Conservation (phyloP, 106 monocot genomes). For the Agapanthus africanus region DNA sequence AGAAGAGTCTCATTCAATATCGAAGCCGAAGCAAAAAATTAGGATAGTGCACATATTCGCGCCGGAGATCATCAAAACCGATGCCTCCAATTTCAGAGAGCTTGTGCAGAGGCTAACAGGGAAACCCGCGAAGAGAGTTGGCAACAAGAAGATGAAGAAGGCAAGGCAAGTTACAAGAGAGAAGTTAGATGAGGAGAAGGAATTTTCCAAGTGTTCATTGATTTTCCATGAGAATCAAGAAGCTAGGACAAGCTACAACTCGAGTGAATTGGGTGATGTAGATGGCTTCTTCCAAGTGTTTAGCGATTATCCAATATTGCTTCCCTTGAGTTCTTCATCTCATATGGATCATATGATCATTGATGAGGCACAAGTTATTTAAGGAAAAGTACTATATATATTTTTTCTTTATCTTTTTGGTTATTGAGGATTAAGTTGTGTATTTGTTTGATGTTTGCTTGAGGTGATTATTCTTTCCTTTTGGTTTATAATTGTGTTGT, state of each 20-base stretch:
- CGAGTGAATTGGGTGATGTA: neutral
- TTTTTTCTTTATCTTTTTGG: no score
- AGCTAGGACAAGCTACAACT: neutral
- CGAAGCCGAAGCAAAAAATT: constrained; percentile 33
- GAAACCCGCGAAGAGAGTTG: constrained; percentile 8
- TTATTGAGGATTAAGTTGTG: no score
- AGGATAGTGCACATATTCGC: constrained; percentile 40
- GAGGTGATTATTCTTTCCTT: no score
- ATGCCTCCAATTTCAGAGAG: constrained; percentile 38
- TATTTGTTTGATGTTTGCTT: no score
- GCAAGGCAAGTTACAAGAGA: no score
- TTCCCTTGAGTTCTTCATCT: neutral
- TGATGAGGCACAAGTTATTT: constrained; percentile 1
- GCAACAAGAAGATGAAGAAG: neutral
- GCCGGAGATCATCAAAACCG: constrained; percentile 60
- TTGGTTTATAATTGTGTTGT: no score
- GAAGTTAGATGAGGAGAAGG: neutral
- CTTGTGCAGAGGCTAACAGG: constrained; percentile 56
- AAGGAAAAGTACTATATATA: no score
- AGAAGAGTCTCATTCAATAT: constrained; percentile 1
- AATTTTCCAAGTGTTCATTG: no score
- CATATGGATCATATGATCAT: constrained; percentile 2
- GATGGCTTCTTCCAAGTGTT: constrained; percentile 6
- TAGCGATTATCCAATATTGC: neutral
- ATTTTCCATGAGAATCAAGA: neutral